These are phyloP conservation scores for Sporothrix brasiliensis DNA, from an alignment of 2,329 filamentous ascomycete species.

Conservation along the genomic window DNA sequence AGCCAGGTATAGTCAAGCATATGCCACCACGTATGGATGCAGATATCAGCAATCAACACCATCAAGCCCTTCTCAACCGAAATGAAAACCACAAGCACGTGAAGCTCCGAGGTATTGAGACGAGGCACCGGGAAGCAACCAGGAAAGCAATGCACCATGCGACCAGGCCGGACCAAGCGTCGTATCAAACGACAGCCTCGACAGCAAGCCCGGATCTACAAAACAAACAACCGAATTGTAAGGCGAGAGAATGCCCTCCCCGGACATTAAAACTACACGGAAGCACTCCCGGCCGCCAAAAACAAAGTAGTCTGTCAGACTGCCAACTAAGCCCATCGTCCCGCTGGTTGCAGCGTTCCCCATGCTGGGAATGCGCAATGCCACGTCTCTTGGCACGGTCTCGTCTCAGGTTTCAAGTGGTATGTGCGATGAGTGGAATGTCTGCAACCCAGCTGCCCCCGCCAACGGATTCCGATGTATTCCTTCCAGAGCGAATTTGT, in stretches of 20 bases:
- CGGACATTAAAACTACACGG: not conserved
- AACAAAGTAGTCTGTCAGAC: not conserved
- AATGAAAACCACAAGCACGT: not conserved
- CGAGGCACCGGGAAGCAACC: not conserved
- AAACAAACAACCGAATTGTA: slow-evolving; percentile 12
- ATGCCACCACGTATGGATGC: too few relatives aligned
- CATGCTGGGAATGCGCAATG: not conserved
- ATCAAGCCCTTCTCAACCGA: not conserved
- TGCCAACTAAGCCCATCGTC: not conserved
- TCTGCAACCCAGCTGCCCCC: not conserved
- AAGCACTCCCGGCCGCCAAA: not conserved
- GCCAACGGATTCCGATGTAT: too few relatives aligned
- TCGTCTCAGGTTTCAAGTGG: slow-evolving; percentile 25
- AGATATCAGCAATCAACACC: not conserved
- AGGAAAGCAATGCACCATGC: slow-evolving; percentile 14
- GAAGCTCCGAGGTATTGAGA: not conserved
- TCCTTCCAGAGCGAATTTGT: not conserved
- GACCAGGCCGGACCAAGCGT: not conserved
- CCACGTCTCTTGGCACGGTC: slow-evolving; percentile 26
- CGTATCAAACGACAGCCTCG: not conserved
- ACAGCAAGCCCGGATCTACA: slow-evolving; percentile 11
- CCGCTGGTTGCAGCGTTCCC: slow-evolving; percentile 17
- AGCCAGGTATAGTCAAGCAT: too few relatives aligned
- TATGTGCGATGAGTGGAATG: not conserved
- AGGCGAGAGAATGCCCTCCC: not conserved